Evolutionary conservation across 495 filamentous ascomycete species (phyloP).

Genomic region (Letharia lupina): DNA sequence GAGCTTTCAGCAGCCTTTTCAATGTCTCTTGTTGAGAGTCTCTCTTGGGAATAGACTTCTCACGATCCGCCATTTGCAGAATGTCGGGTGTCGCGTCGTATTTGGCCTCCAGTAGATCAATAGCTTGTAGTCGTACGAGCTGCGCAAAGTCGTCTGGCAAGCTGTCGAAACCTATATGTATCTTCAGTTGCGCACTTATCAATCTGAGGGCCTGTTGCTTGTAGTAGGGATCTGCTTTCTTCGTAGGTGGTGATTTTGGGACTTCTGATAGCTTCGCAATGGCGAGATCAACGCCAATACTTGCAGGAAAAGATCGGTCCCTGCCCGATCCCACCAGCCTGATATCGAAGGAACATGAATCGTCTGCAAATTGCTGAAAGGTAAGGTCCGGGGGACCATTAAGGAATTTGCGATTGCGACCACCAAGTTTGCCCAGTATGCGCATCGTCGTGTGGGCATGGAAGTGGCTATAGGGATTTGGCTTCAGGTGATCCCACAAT

Average conservation of each 20-base stretch:
- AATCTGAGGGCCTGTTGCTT: conserved; percentile 87
- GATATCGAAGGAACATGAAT: conserved; percentile 75
- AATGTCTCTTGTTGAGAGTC: conserved; percentile 69
- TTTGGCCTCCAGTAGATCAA: conserved; percentile 67
- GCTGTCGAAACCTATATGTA: conserved; percentile 78
- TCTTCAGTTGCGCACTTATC: conserved; percentile 77
- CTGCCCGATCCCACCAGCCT: conserved; percentile 78
- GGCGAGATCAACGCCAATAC: conserved; percentile 79
- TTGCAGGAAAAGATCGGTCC: conserved; percentile 78
- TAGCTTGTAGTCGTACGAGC: conserved; percentile 76
- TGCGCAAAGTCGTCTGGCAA: conserved; percentile 83
- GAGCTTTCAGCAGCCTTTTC: conserved; percentile 80
- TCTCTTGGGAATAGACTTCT: conserved; percentile 78
- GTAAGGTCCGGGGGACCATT: conserved; percentile 73
- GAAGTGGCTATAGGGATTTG: conserved; percentile 90
- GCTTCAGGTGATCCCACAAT: conserved; percentile 87
- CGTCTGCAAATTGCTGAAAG: conserved; percentile 79
- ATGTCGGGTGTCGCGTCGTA: conserved; percentile 52
- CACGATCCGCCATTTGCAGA: conserved; percentile 59
- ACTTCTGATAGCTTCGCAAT: conserved; percentile 76
- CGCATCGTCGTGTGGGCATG: conserved; percentile 96
- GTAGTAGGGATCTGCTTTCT: conserved; percentile 75
- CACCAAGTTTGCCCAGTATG: conserved; percentile 96
- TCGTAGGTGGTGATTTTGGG: conserved; percentile 53
- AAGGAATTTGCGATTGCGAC: conserved; percentile 89